These are phyloP conservation scores for Thelonectria rubi DNA, from an alignment of 2,329 filamentous ascomycete species.

Conservation along the genomic window DNA sequence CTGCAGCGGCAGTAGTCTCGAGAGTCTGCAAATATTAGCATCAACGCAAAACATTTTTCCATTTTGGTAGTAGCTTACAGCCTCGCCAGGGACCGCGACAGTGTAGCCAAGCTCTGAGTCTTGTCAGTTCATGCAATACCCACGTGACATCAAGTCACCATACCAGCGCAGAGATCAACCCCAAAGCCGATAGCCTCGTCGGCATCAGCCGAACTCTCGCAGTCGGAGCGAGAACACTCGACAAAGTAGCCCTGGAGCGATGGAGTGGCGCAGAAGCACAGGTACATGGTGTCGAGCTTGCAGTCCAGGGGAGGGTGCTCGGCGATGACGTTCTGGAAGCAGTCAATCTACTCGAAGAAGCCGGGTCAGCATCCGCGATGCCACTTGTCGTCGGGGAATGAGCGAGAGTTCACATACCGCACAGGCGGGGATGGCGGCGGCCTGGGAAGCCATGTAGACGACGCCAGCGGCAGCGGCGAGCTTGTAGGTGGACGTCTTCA, in stretches of 20 bases:
- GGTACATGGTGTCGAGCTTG: slow-evolving; percentile 45
- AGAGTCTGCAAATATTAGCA: not conserved
- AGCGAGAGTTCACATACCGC: slow-evolving; percentile 28
- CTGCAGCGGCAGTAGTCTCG: not conserved
- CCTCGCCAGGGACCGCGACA: not conserved
- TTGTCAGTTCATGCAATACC: not conserved
- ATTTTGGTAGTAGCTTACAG: not conserved
- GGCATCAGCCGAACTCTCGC: slow-evolving; percentile 25
- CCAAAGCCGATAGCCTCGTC: slow-evolving; percentile 35
- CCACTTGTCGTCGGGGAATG: rapidly evolving
- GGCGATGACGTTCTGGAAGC: slow-evolving; percentile 42
- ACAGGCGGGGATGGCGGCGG: slow-evolving; percentile 23
- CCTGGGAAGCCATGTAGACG: slow-evolving; percentile 25
- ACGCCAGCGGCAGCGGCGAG: slow-evolving; percentile 20
- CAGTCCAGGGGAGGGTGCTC: slow-evolving; percentile 42
- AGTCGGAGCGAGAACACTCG: slow-evolving; percentile 33
- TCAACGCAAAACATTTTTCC: not conserved
- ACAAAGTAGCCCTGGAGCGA: slow-evolving; percentile 38
- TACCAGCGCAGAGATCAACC: slow-evolving; percentile 46
- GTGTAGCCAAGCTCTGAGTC: not conserved
- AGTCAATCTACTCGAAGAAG: slow-evolving; percentile 34
- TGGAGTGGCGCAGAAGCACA: slow-evolving; percentile 44
- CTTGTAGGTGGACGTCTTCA: slow-evolving; percentile 29
- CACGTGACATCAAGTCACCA: not conserved
- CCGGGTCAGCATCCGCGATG: not conserved